phyloP scores from a whole-genome alignment of 1,284 basidiomycete species.

The Ganoderma boninense region DNA sequence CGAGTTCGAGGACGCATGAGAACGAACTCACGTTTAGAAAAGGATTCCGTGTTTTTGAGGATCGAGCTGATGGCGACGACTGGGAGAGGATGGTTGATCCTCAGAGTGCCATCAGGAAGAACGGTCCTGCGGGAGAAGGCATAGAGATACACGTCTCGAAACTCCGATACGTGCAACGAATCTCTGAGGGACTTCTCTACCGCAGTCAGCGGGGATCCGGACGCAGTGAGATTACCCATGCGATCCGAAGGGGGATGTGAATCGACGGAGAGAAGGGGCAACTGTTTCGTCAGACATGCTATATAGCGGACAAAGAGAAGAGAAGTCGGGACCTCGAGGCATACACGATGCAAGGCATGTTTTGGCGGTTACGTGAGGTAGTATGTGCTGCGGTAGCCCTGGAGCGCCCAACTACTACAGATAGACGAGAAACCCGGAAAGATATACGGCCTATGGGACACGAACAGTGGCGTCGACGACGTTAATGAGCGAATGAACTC shows the following conservation, averaged over 20 bases:
- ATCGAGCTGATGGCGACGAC: conserved; percentile 31
- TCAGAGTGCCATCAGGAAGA: conserved; percentile 17
- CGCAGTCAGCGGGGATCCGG: too few species aligned
- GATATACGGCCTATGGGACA: too few species aligned
- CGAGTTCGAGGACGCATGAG: not conserved
- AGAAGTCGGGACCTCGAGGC: not conserved
- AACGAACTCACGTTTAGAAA: conserved; percentile 29
- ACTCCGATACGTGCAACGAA: conserved; percentile 21
- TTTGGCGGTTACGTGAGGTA: too few species aligned
- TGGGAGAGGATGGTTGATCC: conserved; percentile 29
- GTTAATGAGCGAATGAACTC: too few species aligned
- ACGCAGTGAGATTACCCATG: too few species aligned
- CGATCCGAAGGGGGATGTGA: not conserved
- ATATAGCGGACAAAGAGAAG: not conserved
- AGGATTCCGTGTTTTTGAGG: conserved; percentile 32
- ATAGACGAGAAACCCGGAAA: not conserved
- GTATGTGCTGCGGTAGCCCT: not conserved
- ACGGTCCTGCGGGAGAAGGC: conserved; percentile 31
- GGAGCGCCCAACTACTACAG: not conserved
- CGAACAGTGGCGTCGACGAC: too few species aligned
- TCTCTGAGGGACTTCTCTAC: conserved; percentile 24
- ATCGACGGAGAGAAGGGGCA: not conserved
- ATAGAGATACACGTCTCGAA: conserved; percentile 36
- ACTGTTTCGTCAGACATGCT: not conserved
- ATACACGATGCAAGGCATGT: not conserved